Percentiles rank a stretch among this genome's conserved stretches.
phyloP scores from a whole-genome alignment of 2,329 filamentous ascomycete species.

The Neopestalotiopsis clavispora region DNA sequence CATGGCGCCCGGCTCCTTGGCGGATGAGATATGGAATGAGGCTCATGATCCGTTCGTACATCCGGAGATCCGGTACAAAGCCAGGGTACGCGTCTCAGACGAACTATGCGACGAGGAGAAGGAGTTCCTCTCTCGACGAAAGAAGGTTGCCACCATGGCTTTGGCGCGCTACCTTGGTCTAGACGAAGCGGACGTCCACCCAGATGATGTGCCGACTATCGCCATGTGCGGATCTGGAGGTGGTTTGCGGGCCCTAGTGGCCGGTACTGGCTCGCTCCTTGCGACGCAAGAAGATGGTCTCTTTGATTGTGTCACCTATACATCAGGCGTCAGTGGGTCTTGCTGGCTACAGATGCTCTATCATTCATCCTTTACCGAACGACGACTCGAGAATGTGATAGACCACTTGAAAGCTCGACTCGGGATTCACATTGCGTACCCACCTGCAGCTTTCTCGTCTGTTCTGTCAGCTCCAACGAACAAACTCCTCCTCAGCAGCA shows the following conservation, averaged over 20 bases:
- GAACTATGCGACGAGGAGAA: conserved; percentile 85
- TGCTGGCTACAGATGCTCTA: conserved; percentile 94
- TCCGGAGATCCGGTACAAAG: conserved; percentile 85
- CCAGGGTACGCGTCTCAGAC: conserved; percentile 79
- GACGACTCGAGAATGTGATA: conserved; percentile 72
- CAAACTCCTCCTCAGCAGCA: conserved; percentile 84
- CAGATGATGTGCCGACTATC: conserved; percentile 90
- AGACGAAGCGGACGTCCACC: conserved; percentile 80
- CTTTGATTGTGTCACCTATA: conserved; percentile 94
- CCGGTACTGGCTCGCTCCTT: conserved; percentile 85
- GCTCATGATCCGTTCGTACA: conserved; percentile 83
- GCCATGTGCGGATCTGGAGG: conserved; percentile 95
- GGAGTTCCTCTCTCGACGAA: conserved; percentile 72
- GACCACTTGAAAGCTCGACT: conserved; percentile 87
- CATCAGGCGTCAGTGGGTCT: conserved; percentile 91
- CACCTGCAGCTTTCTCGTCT: conserved; percentile 79
- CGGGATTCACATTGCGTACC: conserved; percentile 89
- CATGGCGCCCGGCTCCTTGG: conserved; percentile 84
- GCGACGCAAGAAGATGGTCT: conserved; percentile 85
- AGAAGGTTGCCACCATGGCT: conserved; percentile 70
- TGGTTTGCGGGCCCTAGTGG: conserved; percentile 86
- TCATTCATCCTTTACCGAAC: conserved; percentile 76
- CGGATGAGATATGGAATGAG: conserved; percentile 92
- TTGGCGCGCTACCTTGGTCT: conserved; percentile 83
- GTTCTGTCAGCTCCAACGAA: conserved; percentile 91